Conservation (phyloP, 768 basidiomycete species). For the Auriscalpium microsporum region DNA sequence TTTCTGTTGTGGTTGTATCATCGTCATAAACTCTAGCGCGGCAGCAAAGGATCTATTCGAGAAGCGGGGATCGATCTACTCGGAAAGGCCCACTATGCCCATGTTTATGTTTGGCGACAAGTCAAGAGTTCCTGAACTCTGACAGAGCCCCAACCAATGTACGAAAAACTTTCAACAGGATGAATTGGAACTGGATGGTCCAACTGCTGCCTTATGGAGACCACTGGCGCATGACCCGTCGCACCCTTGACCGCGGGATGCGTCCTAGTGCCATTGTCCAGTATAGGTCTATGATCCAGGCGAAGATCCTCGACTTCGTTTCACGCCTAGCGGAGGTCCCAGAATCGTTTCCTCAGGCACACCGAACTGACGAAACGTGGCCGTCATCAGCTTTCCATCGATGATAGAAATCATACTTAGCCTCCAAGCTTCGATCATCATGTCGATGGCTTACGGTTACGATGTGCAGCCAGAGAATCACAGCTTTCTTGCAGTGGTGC, state of each 20-base stretch:
- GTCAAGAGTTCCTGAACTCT: not conserved
- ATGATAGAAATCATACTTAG: not conserved
- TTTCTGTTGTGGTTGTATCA: slow-evolving; percentile 26
- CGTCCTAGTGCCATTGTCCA: not conserved
- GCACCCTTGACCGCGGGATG: not conserved
- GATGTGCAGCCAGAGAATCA: not conserved
- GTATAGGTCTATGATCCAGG: not conserved
- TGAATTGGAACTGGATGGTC: not conserved
- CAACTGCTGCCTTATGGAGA: not conserved
- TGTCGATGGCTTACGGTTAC: not conserved
- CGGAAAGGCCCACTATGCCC: not conserved
- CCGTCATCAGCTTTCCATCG: not conserved
- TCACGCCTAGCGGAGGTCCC: not conserved
- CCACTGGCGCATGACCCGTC: not conserved
- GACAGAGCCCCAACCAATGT: not conserved
- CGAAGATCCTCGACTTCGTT: not conserved
- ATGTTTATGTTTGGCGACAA: not conserved
- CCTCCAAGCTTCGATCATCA: not conserved
- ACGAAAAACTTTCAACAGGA: not conserved
- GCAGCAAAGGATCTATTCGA: slow-evolving; percentile 28
- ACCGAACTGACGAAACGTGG: not conserved
- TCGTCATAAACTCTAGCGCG: slow-evolving; percentile 39
- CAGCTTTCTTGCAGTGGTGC: not conserved
- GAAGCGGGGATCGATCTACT: not conserved
- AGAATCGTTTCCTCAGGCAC: not conserved